Conservation (phyloP, 352 stramenopile genomes). For the Paralagenidium karlingii region DNA sequence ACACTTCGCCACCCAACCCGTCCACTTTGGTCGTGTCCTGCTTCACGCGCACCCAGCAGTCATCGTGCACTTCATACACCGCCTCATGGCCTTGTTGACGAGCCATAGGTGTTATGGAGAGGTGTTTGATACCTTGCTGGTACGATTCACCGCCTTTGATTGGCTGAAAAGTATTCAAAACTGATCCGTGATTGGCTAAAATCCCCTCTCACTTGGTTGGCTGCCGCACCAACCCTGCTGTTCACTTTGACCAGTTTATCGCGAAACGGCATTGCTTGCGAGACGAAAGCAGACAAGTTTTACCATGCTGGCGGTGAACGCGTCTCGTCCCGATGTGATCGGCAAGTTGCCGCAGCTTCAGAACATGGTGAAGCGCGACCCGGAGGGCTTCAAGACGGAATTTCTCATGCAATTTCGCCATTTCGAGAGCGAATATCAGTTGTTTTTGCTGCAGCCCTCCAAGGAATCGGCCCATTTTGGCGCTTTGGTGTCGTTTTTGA, state of each 20-base stretch:
- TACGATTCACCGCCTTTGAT: too few relatives aligned
- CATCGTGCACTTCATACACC: slow-evolving; percentile 9
- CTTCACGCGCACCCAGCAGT: slow-evolving; percentile 16
- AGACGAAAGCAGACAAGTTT: too few relatives aligned
- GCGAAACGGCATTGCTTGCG: too few relatives aligned
- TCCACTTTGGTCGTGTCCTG: slow-evolving; percentile 43
- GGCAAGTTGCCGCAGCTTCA: slow-evolving; percentile 93
- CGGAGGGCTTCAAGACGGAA: slow-evolving; percentile 91
- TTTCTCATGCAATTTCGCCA: slow-evolving; percentile 96
- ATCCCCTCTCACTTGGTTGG: too few relatives aligned
- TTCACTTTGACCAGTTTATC: too few relatives aligned
- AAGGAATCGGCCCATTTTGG: slow-evolving; percentile 90
- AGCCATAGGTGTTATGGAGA: too few relatives aligned
- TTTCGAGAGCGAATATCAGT: slow-evolving; percentile 92
- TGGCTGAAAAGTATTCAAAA: too few relatives aligned
- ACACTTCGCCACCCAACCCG: slow-evolving; percentile 41
- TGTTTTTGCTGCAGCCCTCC: slow-evolving; percentile 89
- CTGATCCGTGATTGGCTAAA: too few relatives aligned
- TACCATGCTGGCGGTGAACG: slow-evolving; percentile 61
- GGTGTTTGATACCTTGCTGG: too few relatives aligned
- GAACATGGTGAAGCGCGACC: slow-evolving; percentile 98
- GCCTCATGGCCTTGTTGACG: slow-evolving; percentile 21
- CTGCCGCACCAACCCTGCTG: too few relatives aligned
- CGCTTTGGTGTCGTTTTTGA: slow-evolving; percentile 95
- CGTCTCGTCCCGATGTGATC: slow-evolving; percentile 75